Evolutionary conservation across 345 rosid species (phyloP).

Genomic region (Cardiospermum halicacabum): DNA sequence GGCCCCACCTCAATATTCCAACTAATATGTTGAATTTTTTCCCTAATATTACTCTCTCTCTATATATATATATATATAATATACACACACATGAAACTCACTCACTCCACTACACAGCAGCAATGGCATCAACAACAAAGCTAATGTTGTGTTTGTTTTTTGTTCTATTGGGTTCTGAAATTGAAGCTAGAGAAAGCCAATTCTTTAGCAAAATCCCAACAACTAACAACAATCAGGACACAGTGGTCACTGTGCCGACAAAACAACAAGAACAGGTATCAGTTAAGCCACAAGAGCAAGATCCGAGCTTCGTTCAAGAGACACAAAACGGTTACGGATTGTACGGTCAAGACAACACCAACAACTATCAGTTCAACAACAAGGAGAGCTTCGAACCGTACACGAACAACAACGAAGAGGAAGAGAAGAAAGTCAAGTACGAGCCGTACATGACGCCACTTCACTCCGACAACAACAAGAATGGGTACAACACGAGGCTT

Average conservation of each 20-base stretch:
- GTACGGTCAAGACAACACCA: conserved; percentile 33
- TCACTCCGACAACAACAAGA: conserved; percentile 17
- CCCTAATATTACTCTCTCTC: too few relatives aligned
- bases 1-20: conserved; percentile 29
- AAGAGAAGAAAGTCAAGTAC: background rate
- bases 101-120: background rate
- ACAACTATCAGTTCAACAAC: conserved; percentile 1
- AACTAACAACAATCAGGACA: conserved; percentile 5
- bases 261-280: conserved; percentile 3
- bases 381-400: conserved; percentile 16
- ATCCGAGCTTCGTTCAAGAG: conserved; percentile 32
- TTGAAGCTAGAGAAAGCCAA: conserved; percentile 30
- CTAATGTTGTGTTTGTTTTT: conserved; percentile 16
- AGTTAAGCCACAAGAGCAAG: conserved; percentile 19
- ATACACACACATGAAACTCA: too few relatives aligned
- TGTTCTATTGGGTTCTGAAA: conserved; percentile 17
- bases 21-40: conserved; percentile 26
- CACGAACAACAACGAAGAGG: conserved; percentile 16
- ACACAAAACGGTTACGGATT: conserved; percentile 49
- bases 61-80: too few relatives aligned
- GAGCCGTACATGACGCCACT: conserved; percentile 16
- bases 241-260: too few relatives aligned
- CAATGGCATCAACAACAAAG: conserved; percentile 28
- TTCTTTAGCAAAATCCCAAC: conserved; percentile 40
- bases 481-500: conserved; percentile 12